Evolutionary conservation across 768 basidiomycete genomes (phyloP).

Genomic region (Trametopsis cervina): DNA sequence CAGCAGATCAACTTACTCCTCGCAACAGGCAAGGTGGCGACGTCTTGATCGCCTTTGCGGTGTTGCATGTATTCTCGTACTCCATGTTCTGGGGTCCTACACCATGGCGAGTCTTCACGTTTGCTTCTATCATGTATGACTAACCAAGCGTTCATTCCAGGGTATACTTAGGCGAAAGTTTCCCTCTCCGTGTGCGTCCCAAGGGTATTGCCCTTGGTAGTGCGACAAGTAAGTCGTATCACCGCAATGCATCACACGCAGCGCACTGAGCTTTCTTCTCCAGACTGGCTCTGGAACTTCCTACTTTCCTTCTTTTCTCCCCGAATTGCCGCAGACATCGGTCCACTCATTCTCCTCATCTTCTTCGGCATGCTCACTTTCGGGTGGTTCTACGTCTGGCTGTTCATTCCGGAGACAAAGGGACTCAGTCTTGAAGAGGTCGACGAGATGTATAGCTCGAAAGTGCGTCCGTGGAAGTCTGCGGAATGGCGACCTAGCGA

Average conservation of each 20-base stretch:
- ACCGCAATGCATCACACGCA: not conserved
- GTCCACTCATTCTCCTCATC: conserved; percentile 68
- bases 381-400: conserved; percentile 65
- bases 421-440: conserved; percentile 74
- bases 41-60: conserved; percentile 65
- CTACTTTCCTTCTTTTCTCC: conserved; percentile 68
- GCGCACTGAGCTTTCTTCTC: not conserved
- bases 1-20: conserved; percentile 38
- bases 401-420: conserved; percentile 77
- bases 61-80: conserved; percentile 69
- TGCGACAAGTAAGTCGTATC: conserved; percentile 34
- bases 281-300: conserved; percentile 72
- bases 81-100: conserved; percentile 74
- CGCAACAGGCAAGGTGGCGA: conserved; percentile 58
- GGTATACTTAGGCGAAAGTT: conserved; percentile 76
- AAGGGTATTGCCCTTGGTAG: conserved; percentile 76
- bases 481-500: conserved; percentile 37
- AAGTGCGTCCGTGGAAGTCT: conserved; percentile 62
- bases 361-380: conserved; percentile 71
- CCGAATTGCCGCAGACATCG: conserved; percentile 55
- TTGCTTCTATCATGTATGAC: not conserved
- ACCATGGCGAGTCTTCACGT: conserved; percentile 28
- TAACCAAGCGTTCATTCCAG: conserved; percentile 22
- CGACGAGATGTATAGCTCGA: conserved; percentile 68
- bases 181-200: conserved; percentile 74